phyloP scores from a whole-genome alignment of 2,329 filamentous ascomycete species.

The Pseudopyricularia javanii region DNA sequence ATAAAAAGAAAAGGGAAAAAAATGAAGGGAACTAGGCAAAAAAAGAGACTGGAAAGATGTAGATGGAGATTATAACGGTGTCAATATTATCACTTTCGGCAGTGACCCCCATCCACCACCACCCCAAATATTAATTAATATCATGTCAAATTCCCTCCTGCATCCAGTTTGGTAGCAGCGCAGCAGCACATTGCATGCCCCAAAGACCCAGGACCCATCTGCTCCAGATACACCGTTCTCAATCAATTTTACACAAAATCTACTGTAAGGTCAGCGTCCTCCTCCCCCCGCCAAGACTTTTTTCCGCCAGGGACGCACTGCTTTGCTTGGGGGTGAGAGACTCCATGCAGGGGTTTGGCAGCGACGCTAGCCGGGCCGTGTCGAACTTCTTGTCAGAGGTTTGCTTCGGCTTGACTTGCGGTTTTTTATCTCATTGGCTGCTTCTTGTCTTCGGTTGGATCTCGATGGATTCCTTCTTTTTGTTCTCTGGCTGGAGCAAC shows the following conservation, averaged over 20 bases:
- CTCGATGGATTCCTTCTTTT: neutral
- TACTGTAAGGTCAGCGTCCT: neutral
- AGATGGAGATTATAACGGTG: no score
- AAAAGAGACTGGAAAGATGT: no score
- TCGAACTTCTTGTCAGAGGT: constrained; percentile 20
- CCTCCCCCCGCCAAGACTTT: neutral
- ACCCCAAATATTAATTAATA: no score
- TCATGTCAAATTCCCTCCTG: neutral
- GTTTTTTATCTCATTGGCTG: neutral
- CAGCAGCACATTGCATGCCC: neutral
- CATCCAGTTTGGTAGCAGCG: neutral
- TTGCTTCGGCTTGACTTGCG: constrained; percentile 25
- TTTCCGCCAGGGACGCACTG: neutral
- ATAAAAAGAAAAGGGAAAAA: no score
- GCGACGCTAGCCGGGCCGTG: constrained; percentile 11
- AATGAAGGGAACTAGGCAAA: no score
- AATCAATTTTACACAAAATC: neutral
- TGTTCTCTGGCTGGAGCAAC: no score
- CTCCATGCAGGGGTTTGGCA: constrained; percentile 4
- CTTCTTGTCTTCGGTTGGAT: neutral
- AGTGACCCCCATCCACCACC: no score
- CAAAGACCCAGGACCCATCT: neutral
- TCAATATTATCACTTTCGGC: no score
- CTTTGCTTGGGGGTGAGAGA: constrained; percentile 2
- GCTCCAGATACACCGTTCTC: no score